phyloP scores from a whole-genome alignment of 2,329 filamentous ascomycete genomes.

The Trichoderma arundinaceum region DNA sequence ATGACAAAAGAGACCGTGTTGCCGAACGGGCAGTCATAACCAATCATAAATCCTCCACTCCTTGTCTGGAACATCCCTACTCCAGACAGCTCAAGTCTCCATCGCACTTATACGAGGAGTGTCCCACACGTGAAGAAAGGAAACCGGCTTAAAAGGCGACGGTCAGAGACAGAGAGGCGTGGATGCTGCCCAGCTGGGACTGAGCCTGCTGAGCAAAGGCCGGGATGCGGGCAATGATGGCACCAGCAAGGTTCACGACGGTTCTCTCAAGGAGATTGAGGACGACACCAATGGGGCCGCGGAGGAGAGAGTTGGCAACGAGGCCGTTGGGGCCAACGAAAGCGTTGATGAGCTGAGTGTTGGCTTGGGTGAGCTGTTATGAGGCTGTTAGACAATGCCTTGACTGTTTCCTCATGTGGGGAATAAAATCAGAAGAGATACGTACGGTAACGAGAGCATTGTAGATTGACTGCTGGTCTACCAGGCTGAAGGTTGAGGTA shows the following conservation, averaged over 20 bases:
- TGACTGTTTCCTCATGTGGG: neutral
- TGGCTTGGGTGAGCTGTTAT: slow-evolving; percentile 33
- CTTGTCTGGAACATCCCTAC: neutral
- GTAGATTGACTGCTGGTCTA: slow-evolving; percentile 34
- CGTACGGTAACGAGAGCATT: slow-evolving; percentile 32
- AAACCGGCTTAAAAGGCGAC: neutral
- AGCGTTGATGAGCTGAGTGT: slow-evolving; percentile 35
- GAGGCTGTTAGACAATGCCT: neutral
- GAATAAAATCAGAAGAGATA: neutral
- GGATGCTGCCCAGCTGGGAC: neutral
- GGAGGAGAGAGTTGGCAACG: slow-evolving; percentile 31
- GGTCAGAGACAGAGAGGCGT: neutral
- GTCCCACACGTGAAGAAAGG: too few relatives aligned
- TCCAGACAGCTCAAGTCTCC: neutral
- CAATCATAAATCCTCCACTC: neutral
- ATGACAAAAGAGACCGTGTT: slow-evolving; percentile 11
- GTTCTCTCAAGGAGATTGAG: slow-evolving; percentile 34
- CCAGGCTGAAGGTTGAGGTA: slow-evolving; percentile 7
- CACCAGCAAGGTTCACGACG: slow-evolving; percentile 35
- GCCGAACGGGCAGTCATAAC: neutral
- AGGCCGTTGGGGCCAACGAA: slow-evolving; percentile 33
- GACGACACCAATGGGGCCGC: slow-evolving; percentile 31
- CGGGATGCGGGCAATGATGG: slow-evolving; percentile 34
- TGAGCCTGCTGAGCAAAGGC: slow-evolving; percentile 32
- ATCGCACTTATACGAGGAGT: neutral